A percentile compares a stretch with the other conserved stretches of the same genome.
phyloP scores from a whole-genome alignment of 2,329 filamentous ascomycete genomes.

The Colletotrichum sp. region DNA sequence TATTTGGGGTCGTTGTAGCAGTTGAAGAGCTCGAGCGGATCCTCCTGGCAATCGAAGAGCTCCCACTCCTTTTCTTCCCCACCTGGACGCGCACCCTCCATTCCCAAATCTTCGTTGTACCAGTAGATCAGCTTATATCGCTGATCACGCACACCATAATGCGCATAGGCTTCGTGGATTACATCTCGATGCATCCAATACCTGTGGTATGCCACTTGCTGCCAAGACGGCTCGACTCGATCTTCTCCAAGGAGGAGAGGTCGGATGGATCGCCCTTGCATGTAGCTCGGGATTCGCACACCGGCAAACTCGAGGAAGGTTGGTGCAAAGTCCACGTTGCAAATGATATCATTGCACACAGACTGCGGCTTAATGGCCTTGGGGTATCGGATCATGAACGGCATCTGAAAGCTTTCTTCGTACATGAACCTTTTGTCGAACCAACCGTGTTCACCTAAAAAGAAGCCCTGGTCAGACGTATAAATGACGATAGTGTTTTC shows the following conservation, averaged over 20 bases:
- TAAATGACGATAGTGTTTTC: conserved; percentile 57
- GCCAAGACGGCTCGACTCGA: conserved; percentile 45
- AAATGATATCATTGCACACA: conserved; percentile 52
- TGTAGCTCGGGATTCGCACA: conserved; percentile 47
- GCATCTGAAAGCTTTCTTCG: conserved; percentile 64
- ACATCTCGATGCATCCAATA: conserved; percentile 62
- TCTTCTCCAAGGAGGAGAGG: conserved; percentile 31
- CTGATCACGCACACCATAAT: conserved; percentile 57
- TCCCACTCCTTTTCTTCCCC: conserved; percentile 56
- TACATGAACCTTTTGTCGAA: conserved; percentile 66
- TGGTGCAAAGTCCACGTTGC: conserved; percentile 59
- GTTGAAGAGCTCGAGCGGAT: conserved; percentile 54
- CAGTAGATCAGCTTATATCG: conserved; percentile 62
- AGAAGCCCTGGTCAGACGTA: conserved; percentile 60
- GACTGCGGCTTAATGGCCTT: conserved; percentile 39
- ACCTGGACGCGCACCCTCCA: conserved; percentile 47
- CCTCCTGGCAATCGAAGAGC: conserved; percentile 55
- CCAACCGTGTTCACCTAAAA: conserved; percentile 62
- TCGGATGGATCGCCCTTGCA: conserved; percentile 55
- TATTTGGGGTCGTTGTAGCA: conserved; percentile 44
- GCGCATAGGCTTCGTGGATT: conserved; percentile 54
- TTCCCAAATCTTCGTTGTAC: conserved; percentile 56
- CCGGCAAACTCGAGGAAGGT: conserved; percentile 52
- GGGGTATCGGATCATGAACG: conserved; percentile 54
- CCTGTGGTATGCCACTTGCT: conserved; percentile 57